Evolutionary conservation across 1,139 yeast species (phyloP).

Genomic region (Geotrichum europaeum): DNA sequence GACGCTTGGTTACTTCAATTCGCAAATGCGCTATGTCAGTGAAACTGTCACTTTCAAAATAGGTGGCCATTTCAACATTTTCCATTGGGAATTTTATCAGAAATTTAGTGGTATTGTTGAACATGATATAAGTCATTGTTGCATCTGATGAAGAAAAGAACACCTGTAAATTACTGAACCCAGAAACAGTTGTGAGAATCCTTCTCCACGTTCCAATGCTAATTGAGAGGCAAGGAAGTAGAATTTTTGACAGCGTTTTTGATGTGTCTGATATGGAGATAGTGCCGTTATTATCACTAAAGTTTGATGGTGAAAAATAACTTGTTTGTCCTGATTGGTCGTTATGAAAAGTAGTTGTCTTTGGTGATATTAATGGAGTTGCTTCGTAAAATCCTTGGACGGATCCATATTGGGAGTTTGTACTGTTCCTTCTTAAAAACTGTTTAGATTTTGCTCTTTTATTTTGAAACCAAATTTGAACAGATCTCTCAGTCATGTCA

Average conservation of each 20-base stretch:
- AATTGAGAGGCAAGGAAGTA: slow-evolving; percentile 27
- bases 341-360: slow-evolving; percentile 3
- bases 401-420: slow-evolving; percentile 32
- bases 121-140: slow-evolving; percentile 27
- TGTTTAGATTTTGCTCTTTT: slow-evolving; percentile 75
- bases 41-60: slow-evolving; percentile 15
- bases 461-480: slow-evolving; percentile 93
- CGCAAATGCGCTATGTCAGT: slow-evolving; percentile 23
- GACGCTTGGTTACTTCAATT: slow-evolving; percentile 23
- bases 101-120: slow-evolving; percentile 26
- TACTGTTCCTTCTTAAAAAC: slow-evolving; percentile 31
- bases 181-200: slow-evolving; percentile 19
- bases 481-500: slow-evolving; percentile 86
- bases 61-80: slow-evolving; percentile 21
- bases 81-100: slow-evolving; percentile 28
- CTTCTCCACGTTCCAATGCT: slow-evolving; percentile 34
- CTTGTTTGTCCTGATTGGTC: not conserved
- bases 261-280: not conserved
- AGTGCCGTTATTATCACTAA: not conserved
- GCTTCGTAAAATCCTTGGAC: slow-evolving; percentile 25
- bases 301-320: not conserved
- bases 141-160: slow-evolving; percentile 25
- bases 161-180: slow-evolving; percentile 26
- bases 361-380: slow-evolving; percentile 6
- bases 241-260: slow-evolving; percentile 13